Base-by-base conservation (phyloP, 768 basidiomycete species). In the Vararia minispora region DNA sequence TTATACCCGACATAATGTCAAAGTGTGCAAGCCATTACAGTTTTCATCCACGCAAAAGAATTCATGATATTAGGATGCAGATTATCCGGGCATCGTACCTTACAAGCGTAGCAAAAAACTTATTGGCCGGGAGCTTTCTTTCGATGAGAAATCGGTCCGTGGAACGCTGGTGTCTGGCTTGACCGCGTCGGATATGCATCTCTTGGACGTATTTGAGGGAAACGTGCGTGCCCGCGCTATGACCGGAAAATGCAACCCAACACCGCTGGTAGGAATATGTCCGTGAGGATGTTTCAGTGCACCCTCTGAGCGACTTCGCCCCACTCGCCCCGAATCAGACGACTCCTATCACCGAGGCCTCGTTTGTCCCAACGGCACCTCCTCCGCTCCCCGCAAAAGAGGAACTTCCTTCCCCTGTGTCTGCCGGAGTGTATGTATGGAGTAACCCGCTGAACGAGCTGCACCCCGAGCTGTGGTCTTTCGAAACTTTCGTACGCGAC, bases 1-100 rank as follows among this genome's bases (percentile, higher is more conserved):
- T 28, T 74, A 83, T 59, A 90, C 87, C 2, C 67, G 91, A 3
- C 87, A 94, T 54, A 72, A 76, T 54, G 73, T 92, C 44, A 72
- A 76, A 53, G 81, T 80, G 57, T 33, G 28, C 14, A 18, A 17
- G 20, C 17, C 11, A 18, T 11, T 6, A 5, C 4, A 13, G 24
- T 13, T 6, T 13, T 18, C 18, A 30, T 17, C 18, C 7, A 5
- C 6, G 11, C 4, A 21, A 10, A 10, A 9, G 11, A 20, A 18
- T 27, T 13, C 16, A 27, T 32, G 4, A 6, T 18, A 13, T 11
- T 41, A 84, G 79, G 41, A 50, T 29, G 76, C 66, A 29, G 88
- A 90, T 52, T 97, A 94, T 52, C 92, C 92, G 0, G 92, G 79
- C 0, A 68, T 95, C 18, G 53, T 94, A 9, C 74, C 83, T 1